phyloP scores from a whole-genome alignment of 257 asterid species.

The Paraleonurus japonicus region DNA sequence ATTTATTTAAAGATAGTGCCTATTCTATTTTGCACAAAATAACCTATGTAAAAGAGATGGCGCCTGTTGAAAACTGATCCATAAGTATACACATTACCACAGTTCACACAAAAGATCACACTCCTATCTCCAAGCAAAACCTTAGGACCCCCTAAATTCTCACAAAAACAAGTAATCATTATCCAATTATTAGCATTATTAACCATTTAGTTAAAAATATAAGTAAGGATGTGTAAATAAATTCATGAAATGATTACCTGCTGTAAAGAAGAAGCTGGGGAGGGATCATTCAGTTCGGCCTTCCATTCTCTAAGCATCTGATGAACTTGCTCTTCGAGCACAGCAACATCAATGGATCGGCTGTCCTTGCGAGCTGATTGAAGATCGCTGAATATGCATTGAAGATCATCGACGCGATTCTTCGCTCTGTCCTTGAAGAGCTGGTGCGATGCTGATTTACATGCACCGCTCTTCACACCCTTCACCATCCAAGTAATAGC shows the following conservation, averaged over 20 bases:
- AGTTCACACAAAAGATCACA: not conserved
- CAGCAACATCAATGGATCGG: constrained; percentile 62
- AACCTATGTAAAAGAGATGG: not conserved
- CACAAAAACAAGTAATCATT: not conserved
- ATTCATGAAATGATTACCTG: constrained; percentile 51
- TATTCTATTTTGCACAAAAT: not conserved
- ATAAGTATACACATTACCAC: not conserved
- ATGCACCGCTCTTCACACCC: constrained; percentile 73
- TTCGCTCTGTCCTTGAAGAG: constrained; percentile 90
- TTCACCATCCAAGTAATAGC: constrained; percentile 57
- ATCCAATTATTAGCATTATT: not conserved
- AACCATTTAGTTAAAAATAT: not conserved
- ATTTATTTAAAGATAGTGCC: not conserved
- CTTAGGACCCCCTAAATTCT: not conserved
- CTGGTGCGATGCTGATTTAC: constrained; percentile 82
- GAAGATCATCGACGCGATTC: constrained; percentile 91
- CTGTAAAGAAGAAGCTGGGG: constrained; percentile 89
- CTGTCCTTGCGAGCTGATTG: constrained; percentile 88
- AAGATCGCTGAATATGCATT: constrained; percentile 79
- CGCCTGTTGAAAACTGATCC: not conserved
- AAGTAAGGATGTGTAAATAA: too few species aligned
- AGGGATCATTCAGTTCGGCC: constrained; percentile 78
- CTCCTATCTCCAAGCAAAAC: not conserved
- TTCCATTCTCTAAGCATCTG: constrained; percentile 98
- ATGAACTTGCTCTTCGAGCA: constrained; percentile 93